These are phyloP conservation scores for Nicotiana knightiana DNA, from an alignment of 257 asterid species.

Conservation along the genomic window DNA sequence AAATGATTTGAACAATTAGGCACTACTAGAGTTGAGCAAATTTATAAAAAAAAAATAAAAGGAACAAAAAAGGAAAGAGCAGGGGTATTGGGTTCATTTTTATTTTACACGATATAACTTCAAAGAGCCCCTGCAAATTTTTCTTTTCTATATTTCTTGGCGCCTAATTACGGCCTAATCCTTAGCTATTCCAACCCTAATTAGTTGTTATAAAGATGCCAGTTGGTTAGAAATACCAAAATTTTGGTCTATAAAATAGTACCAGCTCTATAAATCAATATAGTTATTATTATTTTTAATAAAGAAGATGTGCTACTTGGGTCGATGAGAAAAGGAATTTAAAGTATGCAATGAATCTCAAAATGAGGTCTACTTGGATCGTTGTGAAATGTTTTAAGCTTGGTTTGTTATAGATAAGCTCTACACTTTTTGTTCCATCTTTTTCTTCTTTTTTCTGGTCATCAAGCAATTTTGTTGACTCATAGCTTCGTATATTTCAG, in stretches of 20 bases:
- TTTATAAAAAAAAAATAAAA: too few relatives aligned
- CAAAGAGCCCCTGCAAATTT: background rate
- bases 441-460: too few relatives aligned
- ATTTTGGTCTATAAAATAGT: background rate
- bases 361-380: background rate
- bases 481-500: too few relatives aligned
- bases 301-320: background rate
- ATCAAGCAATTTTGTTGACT: too few relatives aligned
- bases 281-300: too few relatives aligned
- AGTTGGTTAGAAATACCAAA: background rate
- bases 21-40: background rate
- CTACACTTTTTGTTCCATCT: background rate
- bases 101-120: background rate
- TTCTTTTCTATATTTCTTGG: background rate
- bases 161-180: background rate
- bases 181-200: background rate
- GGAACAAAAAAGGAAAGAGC: background rate
- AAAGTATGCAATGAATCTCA: background rate
- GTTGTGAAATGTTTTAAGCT: background rate
- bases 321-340: background rate
- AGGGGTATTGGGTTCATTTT: background rate
- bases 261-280: background rate
- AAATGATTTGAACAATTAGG: background rate
- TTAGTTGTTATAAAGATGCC: background rate
- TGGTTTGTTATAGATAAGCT: background rate